These are phyloP conservation scores for Avena eriantha DNA, from an alignment of 176 grass and related monocot species.

Conservation along the genomic window DNA sequence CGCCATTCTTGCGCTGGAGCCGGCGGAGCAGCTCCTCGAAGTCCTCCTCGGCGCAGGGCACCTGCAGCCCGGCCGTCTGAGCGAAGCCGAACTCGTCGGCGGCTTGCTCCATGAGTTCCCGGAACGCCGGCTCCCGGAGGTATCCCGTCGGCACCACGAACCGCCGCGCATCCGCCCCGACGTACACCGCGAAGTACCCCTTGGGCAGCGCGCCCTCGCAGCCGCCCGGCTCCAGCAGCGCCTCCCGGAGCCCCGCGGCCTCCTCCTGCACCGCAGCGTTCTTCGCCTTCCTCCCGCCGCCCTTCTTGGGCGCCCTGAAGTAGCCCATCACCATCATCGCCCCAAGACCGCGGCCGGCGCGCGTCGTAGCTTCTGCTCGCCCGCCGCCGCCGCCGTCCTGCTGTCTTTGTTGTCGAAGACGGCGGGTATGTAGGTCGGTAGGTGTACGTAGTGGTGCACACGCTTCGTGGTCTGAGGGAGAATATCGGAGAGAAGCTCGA, in stretches of 20 bases:
- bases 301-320: slow-evolving; percentile 33
- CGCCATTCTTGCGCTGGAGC: slow-evolving; percentile 31
- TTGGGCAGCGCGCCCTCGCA: slow-evolving; percentile 43
- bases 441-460: not conserved
- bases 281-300: not conserved
- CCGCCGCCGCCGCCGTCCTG: not conserved
- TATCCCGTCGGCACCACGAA: slow-evolving; percentile 66
- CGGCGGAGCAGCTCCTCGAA: slow-evolving; percentile 48
- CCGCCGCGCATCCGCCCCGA: slow-evolving; percentile 51
- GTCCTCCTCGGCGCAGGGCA: slow-evolving; percentile 64
- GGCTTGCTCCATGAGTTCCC: slow-evolving; percentile 61
- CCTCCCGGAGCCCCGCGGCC: slow-evolving; percentile 33
- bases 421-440: no score
- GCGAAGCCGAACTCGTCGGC: slow-evolving; percentile 81
- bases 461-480: not conserved
- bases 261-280: slow-evolving; percentile 14
- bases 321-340: slow-evolving; percentile 63
- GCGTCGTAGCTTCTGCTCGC: not conserved
- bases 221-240: slow-evolving; percentile 41
- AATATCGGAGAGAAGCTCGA: not conserved
- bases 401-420: no score
- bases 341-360: not conserved
- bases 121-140: slow-evolving; percentile 59
- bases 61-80: slow-evolving; percentile 54
- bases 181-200: slow-evolving; percentile 75